A percentile compares a stretch with the other conserved stretches of the same genome.
These are phyloP conservation scores for Lasiodiplodia sp. DNA, from an alignment of 2,329 filamentous ascomycete species.

Conservation along the genomic window DNA sequence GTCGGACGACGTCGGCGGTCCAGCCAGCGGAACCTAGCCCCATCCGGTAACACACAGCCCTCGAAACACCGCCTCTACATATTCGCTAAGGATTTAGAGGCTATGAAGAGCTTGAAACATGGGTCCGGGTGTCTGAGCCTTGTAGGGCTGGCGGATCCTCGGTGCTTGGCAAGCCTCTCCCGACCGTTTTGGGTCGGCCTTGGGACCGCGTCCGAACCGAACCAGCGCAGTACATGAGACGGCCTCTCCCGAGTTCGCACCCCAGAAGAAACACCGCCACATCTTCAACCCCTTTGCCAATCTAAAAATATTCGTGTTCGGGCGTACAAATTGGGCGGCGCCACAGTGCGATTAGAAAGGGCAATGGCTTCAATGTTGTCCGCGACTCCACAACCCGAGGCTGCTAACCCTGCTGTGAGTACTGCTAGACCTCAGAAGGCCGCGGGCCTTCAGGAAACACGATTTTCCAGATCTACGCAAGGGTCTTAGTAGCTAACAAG, in stretches of 20 bases:
- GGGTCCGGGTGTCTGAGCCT: neutral
- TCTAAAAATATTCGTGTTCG: constrained; percentile 26
- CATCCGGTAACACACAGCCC: constrained; percentile 3
- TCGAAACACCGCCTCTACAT: neutral
- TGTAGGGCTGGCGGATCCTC: constrained; percentile 13
- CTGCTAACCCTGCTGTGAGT: constrained; percentile 15
- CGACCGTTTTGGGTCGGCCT: constrained; percentile 3
- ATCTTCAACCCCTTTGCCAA: neutral
- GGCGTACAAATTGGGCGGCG: constrained; percentile 20
- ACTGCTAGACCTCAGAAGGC: neutral
- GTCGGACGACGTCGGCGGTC: constrained; percentile 1
- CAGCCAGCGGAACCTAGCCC: neutral
- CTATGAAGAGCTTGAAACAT: constrained; percentile 7
- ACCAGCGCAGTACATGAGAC: constrained; percentile 12
- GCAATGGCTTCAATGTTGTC: constrained; percentile 16
- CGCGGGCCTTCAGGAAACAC: neutral
- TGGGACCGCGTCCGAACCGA: neutral
- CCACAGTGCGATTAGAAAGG: constrained; percentile 7
- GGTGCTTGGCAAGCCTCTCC: neutral
- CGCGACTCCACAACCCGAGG: constrained; percentile 21
- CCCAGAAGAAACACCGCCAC: constrained; percentile 16
- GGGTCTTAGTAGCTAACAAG: constrained; percentile 1
- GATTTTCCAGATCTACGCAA: neutral
- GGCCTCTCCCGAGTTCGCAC: neutral
- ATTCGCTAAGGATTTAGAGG: neutral